These are phyloP conservation scores for Moricandia arvensis DNA, from an alignment of 345 rosid species.

Conservation along the genomic window DNA sequence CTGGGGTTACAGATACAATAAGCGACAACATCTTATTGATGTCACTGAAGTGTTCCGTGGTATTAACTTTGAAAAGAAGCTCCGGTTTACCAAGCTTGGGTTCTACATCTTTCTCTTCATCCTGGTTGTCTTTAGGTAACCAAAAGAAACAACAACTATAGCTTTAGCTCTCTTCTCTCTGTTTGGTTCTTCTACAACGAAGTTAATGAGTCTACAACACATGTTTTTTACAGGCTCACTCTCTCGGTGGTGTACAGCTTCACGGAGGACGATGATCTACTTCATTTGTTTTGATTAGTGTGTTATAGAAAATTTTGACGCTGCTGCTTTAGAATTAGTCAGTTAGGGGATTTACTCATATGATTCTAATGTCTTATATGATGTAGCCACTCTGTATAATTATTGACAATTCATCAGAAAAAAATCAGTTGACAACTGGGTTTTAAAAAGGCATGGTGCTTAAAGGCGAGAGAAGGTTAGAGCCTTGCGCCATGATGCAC, in stretches of 20 bases:
- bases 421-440: too few species aligned
- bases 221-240: slow-evolving; percentile 34
- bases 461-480: too few species aligned
- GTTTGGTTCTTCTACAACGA: slow-evolving; percentile 28
- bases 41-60: slow-evolving; percentile 90
- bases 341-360: slow-evolving; percentile 22
- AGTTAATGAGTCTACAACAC: slow-evolving; percentile 41
- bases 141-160: slow-evolving; percentile 7
- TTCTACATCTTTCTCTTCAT: slow-evolving; percentile 62
- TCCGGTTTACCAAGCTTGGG: slow-evolving; percentile 63
- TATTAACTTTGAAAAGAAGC: slow-evolving; percentile 63
- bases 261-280: slow-evolving; percentile 40
- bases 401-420: neutral
- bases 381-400: neutral
- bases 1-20: slow-evolving; percentile 52
- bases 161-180: neutral
- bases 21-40: slow-evolving; percentile 66
- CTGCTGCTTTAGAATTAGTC: slow-evolving; percentile 20
- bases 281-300: slow-evolving; percentile 37
- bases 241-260: slow-evolving; percentile 40
- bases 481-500: too few species aligned
- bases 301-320: neutral
- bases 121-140: slow-evolving; percentile 65
- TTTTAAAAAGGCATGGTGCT: too few species aligned
- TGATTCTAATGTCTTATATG: neutral